Evolutionary conservation across 331 rosid genomes (phyloP).

Genomic region (Acacia concinna): DNA sequence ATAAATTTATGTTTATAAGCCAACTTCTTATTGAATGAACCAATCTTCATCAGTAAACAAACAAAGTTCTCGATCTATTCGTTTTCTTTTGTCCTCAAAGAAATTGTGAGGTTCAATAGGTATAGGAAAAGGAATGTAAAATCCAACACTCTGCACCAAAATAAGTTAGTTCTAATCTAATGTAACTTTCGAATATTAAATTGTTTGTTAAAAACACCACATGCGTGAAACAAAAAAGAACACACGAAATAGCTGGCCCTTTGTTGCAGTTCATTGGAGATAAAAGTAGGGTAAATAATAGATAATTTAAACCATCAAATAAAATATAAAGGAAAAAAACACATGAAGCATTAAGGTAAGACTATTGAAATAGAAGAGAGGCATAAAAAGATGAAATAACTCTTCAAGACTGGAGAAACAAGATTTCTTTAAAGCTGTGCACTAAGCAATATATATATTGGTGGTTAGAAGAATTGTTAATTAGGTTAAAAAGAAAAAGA

Average conservation of each 20-base stretch:
- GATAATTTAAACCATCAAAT: neutral
- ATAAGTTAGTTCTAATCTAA: neutral
- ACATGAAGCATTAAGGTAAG: neutral
- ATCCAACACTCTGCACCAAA: no score
- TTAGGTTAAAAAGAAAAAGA: no score
- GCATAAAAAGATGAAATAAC: neutral
- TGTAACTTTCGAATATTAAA: neutral
- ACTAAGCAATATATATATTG: neutral
- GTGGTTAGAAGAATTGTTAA: neutral
- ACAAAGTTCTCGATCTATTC: no score
- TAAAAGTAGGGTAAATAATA: neutral
- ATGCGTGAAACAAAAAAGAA: neutral
- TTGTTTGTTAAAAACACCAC: neutral
- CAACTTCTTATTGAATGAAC: no score
- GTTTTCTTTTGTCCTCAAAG: no score
- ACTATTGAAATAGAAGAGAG: neutral
- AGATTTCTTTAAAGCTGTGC: neutral
- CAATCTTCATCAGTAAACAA: no score
- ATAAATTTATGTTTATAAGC: no score
- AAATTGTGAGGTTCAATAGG: no score
- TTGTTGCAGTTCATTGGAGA: neutral
- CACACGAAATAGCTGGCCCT: no score
- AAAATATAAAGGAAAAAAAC: neutral
- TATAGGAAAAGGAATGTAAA: no score
- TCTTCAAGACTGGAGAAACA: neutral